A percentile compares a stretch with the other conserved stretches of the same genome.
Evolutionary conservation across 1,139 yeast genomes (phyloP).

Genomic region (Chernovozyma aurita): DNA sequence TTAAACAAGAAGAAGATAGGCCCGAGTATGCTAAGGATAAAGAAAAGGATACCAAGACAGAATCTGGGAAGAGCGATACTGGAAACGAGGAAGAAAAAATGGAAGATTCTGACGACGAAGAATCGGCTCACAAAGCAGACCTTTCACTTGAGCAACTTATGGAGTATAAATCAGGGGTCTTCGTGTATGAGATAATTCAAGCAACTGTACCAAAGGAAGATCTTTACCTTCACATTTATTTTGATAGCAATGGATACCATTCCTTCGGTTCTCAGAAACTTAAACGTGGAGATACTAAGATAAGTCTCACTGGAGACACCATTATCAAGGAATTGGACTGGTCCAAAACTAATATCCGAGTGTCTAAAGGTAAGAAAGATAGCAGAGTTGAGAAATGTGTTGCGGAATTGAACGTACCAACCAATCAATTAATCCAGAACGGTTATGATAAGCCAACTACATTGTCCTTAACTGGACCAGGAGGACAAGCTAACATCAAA

Average conservation of each 20-base stretch:
- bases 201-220: conserved; percentile 52
- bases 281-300: conserved; percentile 31
- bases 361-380: conserved; percentile 49
- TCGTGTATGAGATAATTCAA: conserved; percentile 61
- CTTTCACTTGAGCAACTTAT: conserved; percentile 61
- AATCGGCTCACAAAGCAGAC: conserved; percentile 37
- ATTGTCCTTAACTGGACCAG: conserved; percentile 45
- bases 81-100: conserved; percentile 33
- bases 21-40: conserved; percentile 21
- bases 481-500: conserved; percentile 43
- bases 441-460: conserved; percentile 58
- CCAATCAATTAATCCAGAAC: conserved; percentile 60
- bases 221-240: conserved; percentile 64
- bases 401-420: conserved; percentile 64
- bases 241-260: conserved; percentile 69
- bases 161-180: conserved; percentile 68
- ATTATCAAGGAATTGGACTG: conserved; percentile 71
- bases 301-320: conserved; percentile 67
- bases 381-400: conserved; percentile 55
- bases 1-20: conserved; percentile 16
- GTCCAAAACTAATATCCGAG: conserved; percentile 61
- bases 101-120: conserved; percentile 35
- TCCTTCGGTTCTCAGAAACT: conserved; percentile 52
- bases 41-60: conserved; percentile 17
- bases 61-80: conserved; percentile 10